Base-by-base conservation (phyloP, 179 eudicot species). In the Silene vulgaris region DNA sequence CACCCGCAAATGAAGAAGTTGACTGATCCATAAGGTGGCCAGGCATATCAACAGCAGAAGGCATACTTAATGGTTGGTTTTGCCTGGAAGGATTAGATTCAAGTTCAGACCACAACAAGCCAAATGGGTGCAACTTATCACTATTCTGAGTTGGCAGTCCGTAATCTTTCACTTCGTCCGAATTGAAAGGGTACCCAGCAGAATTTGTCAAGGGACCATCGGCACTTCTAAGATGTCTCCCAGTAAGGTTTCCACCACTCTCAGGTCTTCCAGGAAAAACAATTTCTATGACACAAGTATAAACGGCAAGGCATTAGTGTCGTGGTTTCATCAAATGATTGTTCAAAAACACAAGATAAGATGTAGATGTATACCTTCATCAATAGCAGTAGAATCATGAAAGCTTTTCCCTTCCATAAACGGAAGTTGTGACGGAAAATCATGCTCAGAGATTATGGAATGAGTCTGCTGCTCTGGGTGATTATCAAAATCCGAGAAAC, bases 41-140 rank as follows among this genome's bases (percentile, higher is more conserved):
- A 73, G 82, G 86, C 73, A 75, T 79, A 80, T 84, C 84, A 61
- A 71, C 79, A 63, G 78, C 75, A 45, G 88, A 82, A 61, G 91
- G 76, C 69, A 67, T 68, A 65, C 57, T 79, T 4, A 85, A 69
- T 29, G 86, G 65, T 83, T 84, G 90, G 73, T 81, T 75, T 75
- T 75, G 88, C 80, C 88, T 85, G 60, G 79, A 65, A 50, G 85
- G 77, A 76, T 78, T 80, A 69, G 89, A 85, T 80, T 92, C 91
- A 70, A 95, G 95, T 84, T 95, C 99, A 79, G 99, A 92, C 97
- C 88, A 92, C 69, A 82, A 80, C 81, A 92, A 79, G 78, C 99
- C 97, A 83, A 92, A 89, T 20, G 99, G 99, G 74, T 95, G 95
- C 87, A 95, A 78, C 81, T 86, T 90, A 79, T 85, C 88, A 76